A percentile compares a stretch with the other conserved stretches of the same genome.
phyloP scores from a whole-genome alignment of 257 asterid species.

The Mitragyna speciosa region DNA sequence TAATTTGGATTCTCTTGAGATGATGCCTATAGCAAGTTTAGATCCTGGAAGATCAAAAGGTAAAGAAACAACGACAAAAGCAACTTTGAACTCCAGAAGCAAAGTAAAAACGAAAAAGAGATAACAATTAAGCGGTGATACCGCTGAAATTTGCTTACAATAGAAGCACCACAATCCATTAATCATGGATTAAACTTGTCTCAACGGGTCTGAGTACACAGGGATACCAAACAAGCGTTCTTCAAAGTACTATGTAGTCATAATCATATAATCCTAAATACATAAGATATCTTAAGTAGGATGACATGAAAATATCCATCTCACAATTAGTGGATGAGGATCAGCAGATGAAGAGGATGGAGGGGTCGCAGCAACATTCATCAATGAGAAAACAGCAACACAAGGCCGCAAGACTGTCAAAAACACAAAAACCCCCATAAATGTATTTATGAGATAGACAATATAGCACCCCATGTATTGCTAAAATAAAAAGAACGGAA shows the following conservation, averaged over 20 bases:
- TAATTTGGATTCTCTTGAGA: neutral
- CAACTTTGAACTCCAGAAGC: neutral
- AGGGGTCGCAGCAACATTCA: slow-evolving; percentile 83
- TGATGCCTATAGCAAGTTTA: neutral
- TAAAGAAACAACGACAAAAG: neutral
- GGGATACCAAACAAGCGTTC: neutral
- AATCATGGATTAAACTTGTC: neutral
- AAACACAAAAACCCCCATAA: neutral
- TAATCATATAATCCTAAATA: neutral
- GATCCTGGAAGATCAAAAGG: no score
- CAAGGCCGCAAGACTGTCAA: slow-evolving; percentile 66
- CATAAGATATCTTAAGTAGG: neutral
- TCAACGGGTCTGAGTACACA: neutral
- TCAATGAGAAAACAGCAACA: slow-evolving; percentile 80
- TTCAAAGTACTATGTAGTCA: neutral
- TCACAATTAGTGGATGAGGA: neutral
- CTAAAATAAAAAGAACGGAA: neutral
- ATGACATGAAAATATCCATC: neutral
- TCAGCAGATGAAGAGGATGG: slow-evolving; percentile 59
- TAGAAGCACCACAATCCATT: neutral
- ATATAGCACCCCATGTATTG: neutral
- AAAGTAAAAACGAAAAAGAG: neutral
- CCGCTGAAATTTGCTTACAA: neutral
- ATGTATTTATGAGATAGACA: neutral
- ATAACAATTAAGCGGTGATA: neutral